Evolutionary conservation across 2,329 filamentous ascomycete species (phyloP), one percentile per base, ranked within the genome.

Genomic region (Endoconidiophora polonica): DNA sequence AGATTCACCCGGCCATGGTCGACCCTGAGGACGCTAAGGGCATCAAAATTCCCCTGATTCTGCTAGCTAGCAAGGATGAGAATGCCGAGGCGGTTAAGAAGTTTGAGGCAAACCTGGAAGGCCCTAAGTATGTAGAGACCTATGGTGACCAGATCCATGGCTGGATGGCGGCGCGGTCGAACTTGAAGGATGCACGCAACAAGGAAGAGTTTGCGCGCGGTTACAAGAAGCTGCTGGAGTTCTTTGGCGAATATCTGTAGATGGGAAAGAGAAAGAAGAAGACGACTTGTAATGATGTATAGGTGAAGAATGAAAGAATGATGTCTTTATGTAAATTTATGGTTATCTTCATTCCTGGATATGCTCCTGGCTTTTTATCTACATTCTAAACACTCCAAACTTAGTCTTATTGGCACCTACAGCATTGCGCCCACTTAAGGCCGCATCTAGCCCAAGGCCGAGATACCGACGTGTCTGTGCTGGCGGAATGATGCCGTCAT

Each of bases 381-480:
- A 90, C 84, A 90, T 90, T 59, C 84, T 75, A 65, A 90, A 90
- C 26, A 90, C 81, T 10, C 84, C 84, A 66, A 86, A 90, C 61
- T 72, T 80, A 18, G 78, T 83, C 54, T 75, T 74, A 45, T 75
- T 74, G 6, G 73, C 69, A 59, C 72, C 70, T 44, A 77, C 65
- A 52, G 78, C 71, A 56, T 77, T 78, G 57, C 72, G 75, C 1
- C 83, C 83, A 39, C 79, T 77, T 62, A 87, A 66, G 5, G 83
- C 80, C 55, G 82, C 82, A 59, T 74, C 73, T 55, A 90, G 63
- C n/a, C 81, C 81, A 49, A 87, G 60, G 0, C 81, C 84, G 2
- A 90, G 69, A 55, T 86, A 82, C 43, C 71, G 69, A 58, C 84
- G 70, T 24, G 84, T 88, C 56, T 88, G 81, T 55, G 81, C 77